A percentile compares a stretch with the other conserved stretches of the same genome.
phyloP scores from a whole-genome alignment of 768 basidiomycete genomes.

The Sporobolomyces roseus region DNA sequence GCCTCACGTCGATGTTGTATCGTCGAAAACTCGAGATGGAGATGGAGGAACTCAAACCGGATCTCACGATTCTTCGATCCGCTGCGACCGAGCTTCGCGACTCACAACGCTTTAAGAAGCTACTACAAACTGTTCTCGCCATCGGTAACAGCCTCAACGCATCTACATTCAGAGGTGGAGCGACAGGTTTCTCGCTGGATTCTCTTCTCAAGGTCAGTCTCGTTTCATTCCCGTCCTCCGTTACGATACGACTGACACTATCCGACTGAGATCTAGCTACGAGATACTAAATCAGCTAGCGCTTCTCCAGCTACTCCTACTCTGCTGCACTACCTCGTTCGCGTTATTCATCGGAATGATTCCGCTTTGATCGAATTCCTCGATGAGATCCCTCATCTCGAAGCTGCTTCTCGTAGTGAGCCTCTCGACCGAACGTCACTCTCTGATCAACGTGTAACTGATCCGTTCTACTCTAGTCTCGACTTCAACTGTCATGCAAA shows the following conservation, averaged over 20 bases:
- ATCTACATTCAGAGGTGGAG: slow-evolving; percentile 76
- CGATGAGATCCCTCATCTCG: slow-evolving; percentile 73
- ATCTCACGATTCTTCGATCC: slow-evolving; percentile 66
- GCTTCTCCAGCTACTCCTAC: slow-evolving; percentile 71
- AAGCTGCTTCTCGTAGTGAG: slow-evolving; percentile 73
- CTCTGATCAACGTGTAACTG: background rate
- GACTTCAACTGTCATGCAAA: slow-evolving; percentile 61
- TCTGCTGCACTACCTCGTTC: slow-evolving; percentile 83
- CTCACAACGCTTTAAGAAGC: slow-evolving; percentile 64
- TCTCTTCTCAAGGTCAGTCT: slow-evolving; percentile 70
- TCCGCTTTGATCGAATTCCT: slow-evolving; percentile 64
- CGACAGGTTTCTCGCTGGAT: slow-evolving; percentile 78
- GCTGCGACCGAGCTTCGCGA: slow-evolving; percentile 66
- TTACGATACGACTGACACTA: background rate
- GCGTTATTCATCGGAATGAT: slow-evolving; percentile 65
- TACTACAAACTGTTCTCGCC: slow-evolving; percentile 67
- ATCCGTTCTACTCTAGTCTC: slow-evolving; percentile 57
- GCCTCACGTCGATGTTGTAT: slow-evolving; percentile 78
- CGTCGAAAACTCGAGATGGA: slow-evolving; percentile 76
- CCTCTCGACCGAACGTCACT: no score
- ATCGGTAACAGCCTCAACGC: slow-evolving; percentile 80
- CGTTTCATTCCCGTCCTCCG: background rate
- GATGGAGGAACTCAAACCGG: slow-evolving; percentile 75
- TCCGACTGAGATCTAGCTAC: slow-evolving; percentile 56
- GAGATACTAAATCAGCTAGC: slow-evolving; percentile 59